Evolutionary conservation across 805 yeast genomes (phyloP).

Genomic region (Yamadazyma akitaensis): DNA sequence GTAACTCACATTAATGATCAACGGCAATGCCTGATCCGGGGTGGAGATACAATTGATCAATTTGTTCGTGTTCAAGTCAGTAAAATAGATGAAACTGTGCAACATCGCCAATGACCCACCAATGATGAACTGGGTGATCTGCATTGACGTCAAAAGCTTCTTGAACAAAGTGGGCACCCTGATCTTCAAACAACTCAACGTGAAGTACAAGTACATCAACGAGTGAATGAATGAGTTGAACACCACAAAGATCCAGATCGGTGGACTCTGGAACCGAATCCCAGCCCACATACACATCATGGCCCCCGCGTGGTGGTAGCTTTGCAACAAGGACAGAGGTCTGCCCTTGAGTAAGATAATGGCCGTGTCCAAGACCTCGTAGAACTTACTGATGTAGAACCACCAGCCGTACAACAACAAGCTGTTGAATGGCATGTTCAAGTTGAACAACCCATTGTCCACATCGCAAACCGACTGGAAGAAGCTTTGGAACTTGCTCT

Average conservation of each 20-base stretch:
- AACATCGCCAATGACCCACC: constrained; percentile 68
- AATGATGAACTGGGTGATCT: constrained; percentile 62
- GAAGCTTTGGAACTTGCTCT: constrained; percentile 37
- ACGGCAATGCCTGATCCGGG: constrained; percentile 60
- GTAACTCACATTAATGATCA: constrained; percentile 59
- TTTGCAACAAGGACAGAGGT: constrained; percentile 63
- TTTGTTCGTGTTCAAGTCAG: constrained; percentile 42
- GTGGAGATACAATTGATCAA: constrained; percentile 48
- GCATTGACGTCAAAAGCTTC: constrained; percentile 60
- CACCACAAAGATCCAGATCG: constrained; percentile 77
- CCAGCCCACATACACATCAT: constrained; percentile 84
- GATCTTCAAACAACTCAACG: constrained; percentile 56
- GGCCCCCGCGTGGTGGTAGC: constrained; percentile 78
- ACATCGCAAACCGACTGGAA: constrained; percentile 63
- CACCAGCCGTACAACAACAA: constrained; percentile 59
- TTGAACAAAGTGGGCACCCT: constrained; percentile 56
- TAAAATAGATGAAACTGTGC: constrained; percentile 60
- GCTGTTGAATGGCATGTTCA: constrained; percentile 24
- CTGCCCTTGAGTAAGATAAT: constrained; percentile 66
- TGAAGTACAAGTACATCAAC: constrained; percentile 69
- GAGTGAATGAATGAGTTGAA: constrained; percentile 78
- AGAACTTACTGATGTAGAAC: constrained; percentile 68
- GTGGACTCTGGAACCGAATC: constrained; percentile 64
- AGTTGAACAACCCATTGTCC: constrained; percentile 55
- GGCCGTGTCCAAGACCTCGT: constrained; percentile 67